phyloP scores from a whole-genome alignment of 2,329 filamentous ascomycete species.

The Neobulgaria alba region DNA sequence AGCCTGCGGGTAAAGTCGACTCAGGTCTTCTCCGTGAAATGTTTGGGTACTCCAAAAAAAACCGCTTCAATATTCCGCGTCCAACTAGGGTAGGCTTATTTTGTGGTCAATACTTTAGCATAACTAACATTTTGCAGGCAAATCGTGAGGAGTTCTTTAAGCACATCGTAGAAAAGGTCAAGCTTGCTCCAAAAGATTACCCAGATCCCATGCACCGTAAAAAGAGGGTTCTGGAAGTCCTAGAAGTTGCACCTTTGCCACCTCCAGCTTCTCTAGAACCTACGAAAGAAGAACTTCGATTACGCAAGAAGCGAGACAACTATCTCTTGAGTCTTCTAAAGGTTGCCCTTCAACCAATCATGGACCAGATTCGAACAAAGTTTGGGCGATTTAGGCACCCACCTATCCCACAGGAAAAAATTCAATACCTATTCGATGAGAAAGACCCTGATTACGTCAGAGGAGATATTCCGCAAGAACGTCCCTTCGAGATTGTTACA shows the following conservation, averaged over 20 bases:
- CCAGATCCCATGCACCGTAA: conserved; percentile 81
- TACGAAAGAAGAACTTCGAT: conserved; percentile 72
- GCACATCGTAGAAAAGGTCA: conserved; percentile 65
- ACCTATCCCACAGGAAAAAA: conserved; percentile 63
- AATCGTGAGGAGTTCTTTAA: conserved; percentile 74
- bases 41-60: conserved; percentile 79
- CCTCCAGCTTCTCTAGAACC: conserved; percentile 46
- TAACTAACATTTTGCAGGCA: conserved; percentile 33
- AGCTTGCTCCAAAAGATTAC: conserved; percentile 74
- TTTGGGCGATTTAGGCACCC: conserved; percentile 83
- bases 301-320: conserved; percentile 72
- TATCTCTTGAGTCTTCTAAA: conserved; percentile 81
- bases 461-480: conserved; percentile 43
- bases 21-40: conserved; percentile 61
- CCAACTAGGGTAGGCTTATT: conserved; percentile 49
- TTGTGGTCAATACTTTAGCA: background rate
- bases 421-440: conserved; percentile 79
- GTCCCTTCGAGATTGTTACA: conserved; percentile 71
- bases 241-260: conserved; percentile 67
- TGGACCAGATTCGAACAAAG: conserved; percentile 90
- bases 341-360: conserved; percentile 81
- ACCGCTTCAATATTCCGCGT: conserved; percentile 59
- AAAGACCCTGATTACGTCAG: conserved; percentile 63
- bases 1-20: conserved; percentile 52
- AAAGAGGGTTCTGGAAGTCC: conserved; percentile 69